Conservation (phyloP, 176 grass and related monocot genomes). For the Carex myosuroides region DNA sequence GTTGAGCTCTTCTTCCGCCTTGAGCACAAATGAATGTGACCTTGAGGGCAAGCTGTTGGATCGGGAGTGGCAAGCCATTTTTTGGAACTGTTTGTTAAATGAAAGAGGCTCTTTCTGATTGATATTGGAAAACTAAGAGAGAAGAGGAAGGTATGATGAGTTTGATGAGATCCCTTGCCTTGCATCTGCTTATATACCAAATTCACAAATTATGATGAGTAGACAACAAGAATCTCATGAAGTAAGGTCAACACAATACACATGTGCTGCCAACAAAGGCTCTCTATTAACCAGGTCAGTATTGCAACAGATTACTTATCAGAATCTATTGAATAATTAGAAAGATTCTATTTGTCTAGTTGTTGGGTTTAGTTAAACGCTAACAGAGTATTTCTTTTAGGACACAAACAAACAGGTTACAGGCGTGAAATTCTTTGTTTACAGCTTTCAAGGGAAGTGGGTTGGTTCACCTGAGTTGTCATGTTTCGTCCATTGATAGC, state of each 20-base stretch:
- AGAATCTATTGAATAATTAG: neutral
- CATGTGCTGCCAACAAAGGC: neutral
- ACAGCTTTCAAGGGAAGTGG: neutral
- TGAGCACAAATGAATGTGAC: slow-evolving; percentile 15
- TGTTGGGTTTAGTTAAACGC: neutral
- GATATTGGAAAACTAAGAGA: slow-evolving; percentile 4
- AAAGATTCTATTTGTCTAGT: neutral
- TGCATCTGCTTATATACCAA: slow-evolving; percentile 19
- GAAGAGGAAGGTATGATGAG: neutral
- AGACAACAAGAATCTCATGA: neutral
- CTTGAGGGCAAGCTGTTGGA: slow-evolving; percentile 28
- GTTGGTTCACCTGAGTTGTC: neutral
- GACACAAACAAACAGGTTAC: neutral
- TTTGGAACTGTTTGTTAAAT: neutral
- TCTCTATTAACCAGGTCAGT: neutral
- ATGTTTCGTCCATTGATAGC: neutral
- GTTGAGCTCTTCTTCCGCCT: slow-evolving; percentile 26
- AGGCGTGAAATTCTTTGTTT: neutral
- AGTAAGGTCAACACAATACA: neutral
- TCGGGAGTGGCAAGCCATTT: slow-evolving; percentile 23
- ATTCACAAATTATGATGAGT: neutral
- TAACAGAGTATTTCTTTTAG: neutral
- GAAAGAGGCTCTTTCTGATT: slow-evolving; percentile 10
- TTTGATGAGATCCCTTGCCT: neutral
- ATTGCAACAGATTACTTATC: neutral